Base-by-base conservation (phyloP, 768 basidiomycete genomes). In the Boletus reticulatus region DNA sequence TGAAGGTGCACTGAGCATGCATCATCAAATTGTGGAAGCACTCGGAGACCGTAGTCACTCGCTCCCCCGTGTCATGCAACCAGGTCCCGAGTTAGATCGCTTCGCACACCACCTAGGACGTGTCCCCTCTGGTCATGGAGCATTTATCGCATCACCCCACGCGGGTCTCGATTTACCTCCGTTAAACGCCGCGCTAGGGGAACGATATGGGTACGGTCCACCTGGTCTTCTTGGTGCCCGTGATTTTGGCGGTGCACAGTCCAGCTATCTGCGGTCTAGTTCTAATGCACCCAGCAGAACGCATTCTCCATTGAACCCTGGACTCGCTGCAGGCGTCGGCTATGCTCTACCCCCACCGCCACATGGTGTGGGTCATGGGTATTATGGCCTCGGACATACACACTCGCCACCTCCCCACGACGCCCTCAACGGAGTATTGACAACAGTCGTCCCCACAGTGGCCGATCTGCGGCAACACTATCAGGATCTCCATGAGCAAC, bases 381-480 rank as follows among this genome's bases (percentile, higher is more conserved):
- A 72, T 53, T 72, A 73, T 60, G 55, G 64, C 55, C 68, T 76
- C 72, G 62, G 75, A 68, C 62, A 77, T 70, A 62, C 73, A 14
- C 70, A 67, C 41, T 66, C 74, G 45, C 68, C 76, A 14, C 68
- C 66, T 48, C 72, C 63, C n/a, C 67, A 72, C 44, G 72, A 70
- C 32, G 43, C 60, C 37, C 32, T 73, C 60, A 72, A 72, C 38
- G 70, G 65, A 32, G 63, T 60, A 20, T 51, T 65, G 57, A 14
- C 64, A 13, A 38, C 67, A 8, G 42, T 52, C 24, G 49, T 81
- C 16, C 81, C 81, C 46, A 84, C 82, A 16, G 63, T 80, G 48
- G 64, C 64, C 8, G 92, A 93, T 60, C 72, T 93, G 59, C 87
- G 87, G 70, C 75, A 83, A 52, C 91, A 92, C 67, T 91, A 89